Conservation (phyloP, 2,329 filamentous ascomycete species). For the Achaetomium macrosporum region DNA sequence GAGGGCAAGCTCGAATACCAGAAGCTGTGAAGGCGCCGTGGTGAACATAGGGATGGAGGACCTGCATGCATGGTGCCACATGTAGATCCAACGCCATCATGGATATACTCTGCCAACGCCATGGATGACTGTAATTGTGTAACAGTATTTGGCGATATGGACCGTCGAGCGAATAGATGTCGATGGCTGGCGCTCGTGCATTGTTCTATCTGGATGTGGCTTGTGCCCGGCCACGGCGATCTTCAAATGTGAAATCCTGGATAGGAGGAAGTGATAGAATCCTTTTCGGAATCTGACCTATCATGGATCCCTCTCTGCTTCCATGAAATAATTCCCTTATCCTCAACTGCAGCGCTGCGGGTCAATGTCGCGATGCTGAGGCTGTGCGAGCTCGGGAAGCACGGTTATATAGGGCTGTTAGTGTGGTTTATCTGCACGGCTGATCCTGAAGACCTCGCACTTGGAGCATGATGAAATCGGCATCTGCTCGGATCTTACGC, state of each 20-base stretch:
- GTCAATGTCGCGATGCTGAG: background rate
- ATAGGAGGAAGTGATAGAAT: background rate
- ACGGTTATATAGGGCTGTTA: background rate
- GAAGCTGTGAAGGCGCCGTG: conserved; percentile 60
- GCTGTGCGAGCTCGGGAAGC: background rate
- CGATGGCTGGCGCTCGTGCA: too few species aligned
- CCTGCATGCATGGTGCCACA: background rate
- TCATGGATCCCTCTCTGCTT: background rate
- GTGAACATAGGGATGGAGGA: background rate
- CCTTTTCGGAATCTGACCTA: background rate
- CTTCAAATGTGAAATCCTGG: background rate
- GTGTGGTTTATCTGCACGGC: background rate
- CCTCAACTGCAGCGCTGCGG: background rate
- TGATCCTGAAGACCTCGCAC: conserved; percentile 1
- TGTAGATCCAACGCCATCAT: background rate
- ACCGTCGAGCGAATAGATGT: background rate
- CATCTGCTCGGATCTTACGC: background rate
- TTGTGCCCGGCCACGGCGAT: background rate
- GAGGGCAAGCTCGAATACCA: conserved; percentile 98
- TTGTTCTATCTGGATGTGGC: background rate
- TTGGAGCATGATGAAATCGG: background rate
- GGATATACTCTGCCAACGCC: conserved; percentile 6
- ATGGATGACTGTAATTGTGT: conserved; percentile 20
- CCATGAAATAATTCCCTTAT: background rate
- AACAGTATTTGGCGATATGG: conserved; percentile 10